Conservation (phyloP, 2,329 filamentous ascomycete species). For the Moelleriella libera region DNA sequence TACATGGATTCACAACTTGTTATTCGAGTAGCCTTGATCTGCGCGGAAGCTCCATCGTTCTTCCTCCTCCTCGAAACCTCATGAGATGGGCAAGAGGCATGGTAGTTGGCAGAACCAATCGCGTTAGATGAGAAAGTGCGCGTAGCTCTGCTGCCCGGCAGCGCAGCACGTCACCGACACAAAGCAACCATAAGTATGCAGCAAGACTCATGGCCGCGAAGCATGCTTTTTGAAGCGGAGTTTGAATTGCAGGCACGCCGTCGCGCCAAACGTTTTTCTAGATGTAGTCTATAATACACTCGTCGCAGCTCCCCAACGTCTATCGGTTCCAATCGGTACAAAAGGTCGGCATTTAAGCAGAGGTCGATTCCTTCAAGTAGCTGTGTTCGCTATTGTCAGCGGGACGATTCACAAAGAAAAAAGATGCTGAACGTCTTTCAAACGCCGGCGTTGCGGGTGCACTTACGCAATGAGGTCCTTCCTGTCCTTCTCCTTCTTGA, state of each 20-base stretch:
- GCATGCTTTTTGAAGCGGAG: conserved; percentile 14
- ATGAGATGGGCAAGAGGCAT: no score
- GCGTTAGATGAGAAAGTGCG: no score
- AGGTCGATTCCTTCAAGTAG: conserved; percentile 54
- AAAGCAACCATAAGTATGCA: no score
- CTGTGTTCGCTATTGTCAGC: conserved; percentile 18
- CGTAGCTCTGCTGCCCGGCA: not conserved
- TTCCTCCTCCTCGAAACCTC: no score
- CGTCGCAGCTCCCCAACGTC: conserved; percentile 16
- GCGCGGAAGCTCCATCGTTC: no score
- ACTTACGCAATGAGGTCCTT: conserved; percentile 96
- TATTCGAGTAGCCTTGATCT: no score
- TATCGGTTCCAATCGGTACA: conserved; percentile 23
- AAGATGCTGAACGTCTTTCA: not conserved
- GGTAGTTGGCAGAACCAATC: no score
- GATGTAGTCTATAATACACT: conserved; percentile 23
- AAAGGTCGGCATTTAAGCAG: conserved; percentile 34
- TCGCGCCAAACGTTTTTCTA: conserved; percentile 14
- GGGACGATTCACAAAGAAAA: not conserved
- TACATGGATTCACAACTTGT: no score
- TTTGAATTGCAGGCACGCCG: conserved; percentile 17
- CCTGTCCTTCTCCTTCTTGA: conserved; percentile 99
- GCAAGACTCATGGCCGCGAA: no score
- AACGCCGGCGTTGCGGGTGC: not conserved
- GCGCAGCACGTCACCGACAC: no score